Percentiles rank a stretch among this genome's conserved stretches.
These are phyloP conservation scores for Senecio squalidus DNA, from an alignment of 140 eudicot species.

Conservation along the genomic window DNA sequence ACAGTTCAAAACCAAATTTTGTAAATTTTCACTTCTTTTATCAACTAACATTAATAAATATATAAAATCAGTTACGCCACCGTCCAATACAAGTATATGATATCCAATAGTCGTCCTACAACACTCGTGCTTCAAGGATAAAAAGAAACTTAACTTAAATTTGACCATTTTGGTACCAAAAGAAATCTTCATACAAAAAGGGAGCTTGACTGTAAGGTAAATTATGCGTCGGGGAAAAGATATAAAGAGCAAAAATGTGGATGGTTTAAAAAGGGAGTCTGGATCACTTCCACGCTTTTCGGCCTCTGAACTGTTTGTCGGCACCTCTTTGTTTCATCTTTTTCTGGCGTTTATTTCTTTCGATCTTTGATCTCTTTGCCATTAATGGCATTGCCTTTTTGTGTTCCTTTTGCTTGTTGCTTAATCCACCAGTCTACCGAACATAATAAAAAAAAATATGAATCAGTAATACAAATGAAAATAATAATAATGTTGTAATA, in stretches of 20 bases:
- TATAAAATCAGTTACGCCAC: background rate
- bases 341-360: conserved; percentile 40
- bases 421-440: conserved; percentile 73
- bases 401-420: conserved; percentile 80
- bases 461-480: background rate
- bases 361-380: conserved; percentile 68
- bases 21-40: background rate
- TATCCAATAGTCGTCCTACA: too few species aligned
- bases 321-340: conserved; percentile 45
- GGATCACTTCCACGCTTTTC: conserved; percentile 85
- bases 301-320: conserved; percentile 85
- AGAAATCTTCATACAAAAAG: too few species aligned
- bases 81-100: too few species aligned
- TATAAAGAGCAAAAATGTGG: too few species aligned
- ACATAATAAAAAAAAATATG: background rate
- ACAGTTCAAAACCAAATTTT: background rate
- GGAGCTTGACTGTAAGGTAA: too few species aligned
- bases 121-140: too few species aligned
- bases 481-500: background rate
- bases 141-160: too few species aligned
- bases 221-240: too few species aligned
- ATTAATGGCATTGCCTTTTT: conserved; percentile 79
- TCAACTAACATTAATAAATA: background rate
- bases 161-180: conserved; percentile 3
- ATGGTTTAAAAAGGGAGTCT: too few species aligned